Percentiles rank a stretch among this genome's conserved stretches.
These are phyloP conservation scores for Termitomyces sp. DNA, from an alignment of 768 basidiomycete species.

Conservation along the genomic window DNA sequence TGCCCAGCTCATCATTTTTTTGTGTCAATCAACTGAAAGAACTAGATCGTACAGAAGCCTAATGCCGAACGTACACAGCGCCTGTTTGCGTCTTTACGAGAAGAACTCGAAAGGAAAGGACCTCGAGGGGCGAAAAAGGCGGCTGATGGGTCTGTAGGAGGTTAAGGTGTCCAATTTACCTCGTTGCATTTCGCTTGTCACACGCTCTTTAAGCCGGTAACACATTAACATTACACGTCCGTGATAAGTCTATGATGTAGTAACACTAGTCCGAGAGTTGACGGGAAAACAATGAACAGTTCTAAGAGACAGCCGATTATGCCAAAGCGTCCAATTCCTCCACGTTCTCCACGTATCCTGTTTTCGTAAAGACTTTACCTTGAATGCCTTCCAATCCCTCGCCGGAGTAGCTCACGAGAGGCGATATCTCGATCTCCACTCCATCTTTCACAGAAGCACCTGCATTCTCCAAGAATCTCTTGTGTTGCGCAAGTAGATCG, in stretches of 20 bases:
- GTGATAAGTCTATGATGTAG: slow-evolving; percentile 9
- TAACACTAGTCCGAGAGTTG: not conserved
- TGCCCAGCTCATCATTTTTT: slow-evolving; percentile 16
- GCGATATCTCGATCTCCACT: slow-evolving; percentile 88
- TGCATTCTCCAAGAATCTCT: slow-evolving; percentile 71
- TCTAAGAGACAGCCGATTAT: slow-evolving; percentile 4
- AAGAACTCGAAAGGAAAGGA: slow-evolving; percentile 75
- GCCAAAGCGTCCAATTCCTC: slow-evolving; percentile 69
- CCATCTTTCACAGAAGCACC: slow-evolving; percentile 71
- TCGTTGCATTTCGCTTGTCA: not conserved
- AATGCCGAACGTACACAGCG: slow-evolving; percentile 82
- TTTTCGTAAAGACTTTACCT: slow-evolving; percentile 74
- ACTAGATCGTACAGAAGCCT: slow-evolving; percentile 50
- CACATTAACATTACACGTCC: slow-evolving; percentile 11
- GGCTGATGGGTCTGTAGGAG: slow-evolving; percentile 38
- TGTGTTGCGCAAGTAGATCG: slow-evolving; percentile 87
- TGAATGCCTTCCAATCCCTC: slow-evolving; percentile 80
- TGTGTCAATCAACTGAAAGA: slow-evolving; percentile 9
- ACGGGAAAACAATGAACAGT: not conserved
- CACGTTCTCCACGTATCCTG: slow-evolving; percentile 58
- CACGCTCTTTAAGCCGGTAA: not conserved
- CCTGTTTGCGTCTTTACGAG: slow-evolving; percentile 72
- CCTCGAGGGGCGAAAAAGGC: slow-evolving; percentile 37
- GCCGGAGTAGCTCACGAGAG: slow-evolving; percentile 84
- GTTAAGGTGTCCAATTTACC: slow-evolving; percentile 22